Base-by-base conservation (phyloP, 768 basidiomycete genomes). In the Stropharia rugosoannulata region DNA sequence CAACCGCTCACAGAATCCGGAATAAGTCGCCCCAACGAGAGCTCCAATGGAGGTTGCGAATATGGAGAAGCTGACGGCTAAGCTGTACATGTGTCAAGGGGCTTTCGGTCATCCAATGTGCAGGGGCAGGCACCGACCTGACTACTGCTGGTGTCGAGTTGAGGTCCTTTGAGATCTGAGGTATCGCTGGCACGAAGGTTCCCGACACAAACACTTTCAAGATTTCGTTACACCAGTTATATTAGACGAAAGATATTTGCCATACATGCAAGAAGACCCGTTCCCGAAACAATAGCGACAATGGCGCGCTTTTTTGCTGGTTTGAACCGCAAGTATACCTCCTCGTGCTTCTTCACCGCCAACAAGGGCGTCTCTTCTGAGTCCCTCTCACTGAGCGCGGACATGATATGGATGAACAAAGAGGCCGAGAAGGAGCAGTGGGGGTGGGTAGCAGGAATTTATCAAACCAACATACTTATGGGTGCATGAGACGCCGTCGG, bases 251-350 rank as follows among this genome's bases (percentile, higher is more conserved):
- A 19, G 7, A 19, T 32, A 29, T 7, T 22, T 5, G 13, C 61
- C 66, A 18, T 61, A 89, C 87, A 73, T 25, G 83, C 81, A 47
- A 90, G 68, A 32, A 89, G 68, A 7, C 83, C 87, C 37, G 78
- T 79, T 62, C 77, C 78, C 3, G 86, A 80, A 0, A 84, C 80
- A 12, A 88, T 71, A 0, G 75, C 68, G 5, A 84, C 69, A 46
- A 90, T 83, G 10, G 66, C 48, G 18, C 70, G 67, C 65, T 88
- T 90, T 58, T 75, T 71, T 36, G 61, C 4, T 5, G 56, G 59
- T 2, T 74, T 74, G 70, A 89, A 90, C 18, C 82, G 76, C 38
- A 79, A 64, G 65, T 87, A 89, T 2, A 85, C 61, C 15, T 58
- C 54, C 35, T 71, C 63, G 45, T 70, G 73, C 19, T 67, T 59